Percentiles rank a stretch among this genome's conserved stretches.
Evolutionary conservation across 176 grass and related monocot species (phyloP).

Genomic region (Chloris gayana): DNA sequence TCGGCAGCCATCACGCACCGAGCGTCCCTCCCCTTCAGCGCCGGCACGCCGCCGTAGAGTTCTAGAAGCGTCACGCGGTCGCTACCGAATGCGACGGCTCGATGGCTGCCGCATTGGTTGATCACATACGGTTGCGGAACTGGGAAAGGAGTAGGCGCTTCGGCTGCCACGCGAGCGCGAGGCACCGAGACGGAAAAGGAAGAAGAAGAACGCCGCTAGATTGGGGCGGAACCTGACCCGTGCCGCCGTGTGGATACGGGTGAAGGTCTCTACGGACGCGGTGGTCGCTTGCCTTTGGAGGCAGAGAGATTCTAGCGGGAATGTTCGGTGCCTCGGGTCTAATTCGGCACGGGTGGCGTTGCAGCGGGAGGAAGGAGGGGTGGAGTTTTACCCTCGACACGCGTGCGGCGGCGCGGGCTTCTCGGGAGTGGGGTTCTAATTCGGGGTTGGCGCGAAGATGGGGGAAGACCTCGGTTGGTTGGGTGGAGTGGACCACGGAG

Average conservation of each 20-base stretch:
- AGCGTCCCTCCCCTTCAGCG: background rate
- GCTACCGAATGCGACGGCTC: background rate
- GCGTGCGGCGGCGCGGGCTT: slow-evolving; percentile 25
- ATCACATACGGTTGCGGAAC: background rate
- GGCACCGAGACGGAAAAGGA: background rate
- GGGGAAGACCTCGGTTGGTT: slow-evolving; percentile 26
- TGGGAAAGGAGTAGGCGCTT: background rate
- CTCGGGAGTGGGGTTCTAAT: slow-evolving; percentile 28
- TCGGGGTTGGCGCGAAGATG: slow-evolving; percentile 27
- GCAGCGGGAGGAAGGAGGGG: slow-evolving; percentile 21
- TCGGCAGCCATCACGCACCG: background rate
- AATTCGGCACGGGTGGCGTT: background rate
- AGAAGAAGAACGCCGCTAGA: background rate
- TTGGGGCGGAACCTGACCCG: background rate
- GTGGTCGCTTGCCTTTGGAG: background rate
- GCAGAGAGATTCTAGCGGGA: slow-evolving; percentile 15
- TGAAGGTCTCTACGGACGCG: background rate
- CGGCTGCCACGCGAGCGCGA: background rate
- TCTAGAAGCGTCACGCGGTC: background rate
- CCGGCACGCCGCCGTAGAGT: background rate
- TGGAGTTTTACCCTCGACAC: background rate
- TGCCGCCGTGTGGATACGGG: background rate
- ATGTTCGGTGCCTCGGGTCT: background rate
- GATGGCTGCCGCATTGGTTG: background rate
- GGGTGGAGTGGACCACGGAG: background rate